A percentile compares a stretch with the other conserved stretches of the same genome.
phyloP scores from a whole-genome alignment of 768 basidiomycete species.

The Gautieria morchelliformis region DNA sequence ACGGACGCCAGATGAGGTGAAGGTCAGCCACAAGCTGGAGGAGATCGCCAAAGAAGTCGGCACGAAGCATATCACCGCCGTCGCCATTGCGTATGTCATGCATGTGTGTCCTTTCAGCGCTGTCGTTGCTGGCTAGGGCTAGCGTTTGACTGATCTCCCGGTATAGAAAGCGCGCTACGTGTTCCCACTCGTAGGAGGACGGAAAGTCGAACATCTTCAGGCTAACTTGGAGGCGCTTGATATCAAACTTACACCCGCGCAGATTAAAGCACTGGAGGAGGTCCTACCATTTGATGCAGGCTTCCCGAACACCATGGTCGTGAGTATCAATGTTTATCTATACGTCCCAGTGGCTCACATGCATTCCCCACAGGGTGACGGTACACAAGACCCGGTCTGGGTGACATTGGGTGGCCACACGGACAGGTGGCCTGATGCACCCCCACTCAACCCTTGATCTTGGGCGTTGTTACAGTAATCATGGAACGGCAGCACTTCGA shows the following conservation, averaged over 20 bases:
- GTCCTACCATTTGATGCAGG: background rate
- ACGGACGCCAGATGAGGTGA: background rate
- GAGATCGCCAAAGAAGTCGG: background rate
- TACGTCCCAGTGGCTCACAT: no score
- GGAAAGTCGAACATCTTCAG: background rate
- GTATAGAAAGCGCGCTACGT: no score
- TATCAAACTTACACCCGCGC: background rate
- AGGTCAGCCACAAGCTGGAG: slow-evolving; percentile 22
- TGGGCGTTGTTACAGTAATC: no score
- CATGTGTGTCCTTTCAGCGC: background rate
- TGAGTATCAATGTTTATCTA: no score
- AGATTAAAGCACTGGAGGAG: background rate
- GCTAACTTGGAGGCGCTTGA: background rate
- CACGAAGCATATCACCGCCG: background rate
- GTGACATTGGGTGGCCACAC: no score
- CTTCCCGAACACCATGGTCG: background rate
- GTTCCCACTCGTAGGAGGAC: background rate
- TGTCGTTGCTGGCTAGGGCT: background rate
- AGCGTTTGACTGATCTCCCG: no score
- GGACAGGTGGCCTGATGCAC: no score
- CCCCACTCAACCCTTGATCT: no score
- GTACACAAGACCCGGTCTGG: no score
- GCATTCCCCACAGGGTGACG: no score
- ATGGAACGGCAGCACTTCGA: no score
- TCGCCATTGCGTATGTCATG: slow-evolving; percentile 8